A percentile compares a stretch with the other conserved stretches of the same genome.
Conservation (phyloP, 257 asterid species). For the Solanum appendiculatum region DNA sequence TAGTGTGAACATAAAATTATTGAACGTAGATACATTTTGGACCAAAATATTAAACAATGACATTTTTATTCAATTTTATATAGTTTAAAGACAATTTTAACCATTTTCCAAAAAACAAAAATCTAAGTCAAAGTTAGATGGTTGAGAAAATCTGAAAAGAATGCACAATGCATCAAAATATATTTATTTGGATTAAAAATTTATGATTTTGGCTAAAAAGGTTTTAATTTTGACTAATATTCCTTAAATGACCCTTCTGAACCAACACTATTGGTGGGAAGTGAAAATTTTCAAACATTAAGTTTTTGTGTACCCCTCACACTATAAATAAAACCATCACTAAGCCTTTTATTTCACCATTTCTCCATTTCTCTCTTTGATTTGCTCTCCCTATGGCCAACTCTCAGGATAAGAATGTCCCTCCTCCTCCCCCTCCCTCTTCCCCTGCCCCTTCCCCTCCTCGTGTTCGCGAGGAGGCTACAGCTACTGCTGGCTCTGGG, state of each 20-base stretch:
- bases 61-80: no score
- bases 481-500: neutral
- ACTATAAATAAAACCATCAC: neutral
- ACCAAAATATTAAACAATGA: neutral
- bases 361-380: neutral
- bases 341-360: neutral
- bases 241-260: neutral
- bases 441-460: neutral
- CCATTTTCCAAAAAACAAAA: no score
- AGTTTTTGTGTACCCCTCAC: neutral
- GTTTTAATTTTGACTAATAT: no score
- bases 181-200: neutral
- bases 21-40: no score
- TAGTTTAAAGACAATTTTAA: no score
- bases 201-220: neutral
- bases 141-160: neutral
- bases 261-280: neutral
- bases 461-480: neutral
- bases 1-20: no score
- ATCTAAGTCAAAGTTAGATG: neutral
- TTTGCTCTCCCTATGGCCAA: neutral
- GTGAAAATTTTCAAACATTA: no score
- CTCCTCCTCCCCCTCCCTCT: neutral
- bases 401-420: neutral
- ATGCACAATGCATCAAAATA: neutral